Conservation (phyloP, 1,139 yeast genomes). For the Scheffersomyces cryptocercus region DNA sequence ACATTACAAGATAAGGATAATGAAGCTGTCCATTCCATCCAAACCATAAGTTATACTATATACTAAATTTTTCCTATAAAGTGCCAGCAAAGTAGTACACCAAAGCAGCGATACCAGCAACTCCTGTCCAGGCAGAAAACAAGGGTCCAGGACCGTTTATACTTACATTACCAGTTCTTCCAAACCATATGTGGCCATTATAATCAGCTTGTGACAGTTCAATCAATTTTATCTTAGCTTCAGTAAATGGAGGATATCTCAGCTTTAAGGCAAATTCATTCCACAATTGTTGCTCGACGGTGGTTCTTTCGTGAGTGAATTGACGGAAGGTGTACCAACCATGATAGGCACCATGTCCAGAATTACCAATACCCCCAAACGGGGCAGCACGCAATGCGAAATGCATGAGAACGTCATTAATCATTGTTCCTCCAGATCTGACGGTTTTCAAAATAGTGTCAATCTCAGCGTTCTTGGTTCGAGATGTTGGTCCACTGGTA, state of each 20-base stretch:
- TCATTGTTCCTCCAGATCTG: conserved; percentile 72
- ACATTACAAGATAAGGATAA: no score
- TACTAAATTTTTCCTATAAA: no score
- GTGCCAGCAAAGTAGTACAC: conserved; percentile 17
- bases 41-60: no score
- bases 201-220: conserved; percentile 26
- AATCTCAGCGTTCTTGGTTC: conserved; percentile 46
- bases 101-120: conserved; percentile 33
- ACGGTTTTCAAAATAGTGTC: conserved; percentile 52
- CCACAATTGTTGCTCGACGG: conserved; percentile 70
- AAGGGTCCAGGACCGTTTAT: conserved; percentile 35
- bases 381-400: conserved; percentile 74
- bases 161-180: conserved; percentile 34
- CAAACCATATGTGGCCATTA: conserved; percentile 38
- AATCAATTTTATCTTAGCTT: conserved; percentile 31
- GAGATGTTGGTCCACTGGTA: conserved; percentile 44
- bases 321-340: conserved; percentile 71
- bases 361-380: conserved; percentile 87
- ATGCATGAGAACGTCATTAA: conserved; percentile 76
- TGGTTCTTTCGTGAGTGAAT: conserved; percentile 78
- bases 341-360: conserved; percentile 84
- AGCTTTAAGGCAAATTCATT: conserved; percentile 56
- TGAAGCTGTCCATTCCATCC: no score
- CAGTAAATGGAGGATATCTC: conserved; percentile 70
- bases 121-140: conserved; percentile 35